A percentile compares a stretch with the other conserved stretches of the same genome.
Conservation (phyloP, 2,329 filamentous ascomycete genomes). For the Alternaria sp. region DNA sequence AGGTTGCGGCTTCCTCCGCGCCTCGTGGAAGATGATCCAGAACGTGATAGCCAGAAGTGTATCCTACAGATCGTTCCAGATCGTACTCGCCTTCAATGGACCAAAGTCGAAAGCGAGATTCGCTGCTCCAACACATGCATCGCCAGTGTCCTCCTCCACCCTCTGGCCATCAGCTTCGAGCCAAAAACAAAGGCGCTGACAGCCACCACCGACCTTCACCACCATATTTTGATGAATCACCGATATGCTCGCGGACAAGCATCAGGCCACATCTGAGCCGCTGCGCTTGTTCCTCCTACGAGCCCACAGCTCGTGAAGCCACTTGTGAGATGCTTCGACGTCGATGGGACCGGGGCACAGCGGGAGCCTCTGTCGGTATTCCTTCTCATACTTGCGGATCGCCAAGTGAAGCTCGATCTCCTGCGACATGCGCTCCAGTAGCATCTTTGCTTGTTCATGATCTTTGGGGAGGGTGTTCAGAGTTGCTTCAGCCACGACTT, state of each 20-base stretch:
- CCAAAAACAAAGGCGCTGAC: conserved; percentile 5
- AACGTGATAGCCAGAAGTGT: not conserved
- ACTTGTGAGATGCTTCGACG: conserved; percentile 29
- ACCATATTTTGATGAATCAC: not conserved
- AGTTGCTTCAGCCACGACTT: conserved; percentile 12
- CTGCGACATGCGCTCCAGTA: conserved; percentile 24
- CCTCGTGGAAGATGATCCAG: not conserved
- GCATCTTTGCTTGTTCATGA: conserved; percentile 15
- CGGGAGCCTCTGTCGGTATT: conserved; percentile 30
- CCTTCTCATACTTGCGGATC: conserved; percentile 31
- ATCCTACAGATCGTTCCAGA: conserved; percentile 6
- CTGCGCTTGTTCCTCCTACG: conserved; percentile 28
- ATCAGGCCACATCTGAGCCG: conserved; percentile 14
- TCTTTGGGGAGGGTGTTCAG: not conserved
- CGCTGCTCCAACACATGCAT: not conserved
- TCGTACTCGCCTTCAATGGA: not conserved
- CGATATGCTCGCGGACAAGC: not conserved
- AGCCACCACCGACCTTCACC: not conserved
- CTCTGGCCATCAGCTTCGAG: conserved; percentile 1
- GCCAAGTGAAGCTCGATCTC: conserved; percentile 28
- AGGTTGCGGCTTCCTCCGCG: not conserved
- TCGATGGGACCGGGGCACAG: conserved; percentile 31
- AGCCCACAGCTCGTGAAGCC: conserved; percentile 28
- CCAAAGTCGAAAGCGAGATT: not conserved
- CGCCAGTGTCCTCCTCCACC: not conserved